These are phyloP conservation scores for Suhomyces vadensis DNA, from an alignment of 805 yeast species.

Conservation along the genomic window DNA sequence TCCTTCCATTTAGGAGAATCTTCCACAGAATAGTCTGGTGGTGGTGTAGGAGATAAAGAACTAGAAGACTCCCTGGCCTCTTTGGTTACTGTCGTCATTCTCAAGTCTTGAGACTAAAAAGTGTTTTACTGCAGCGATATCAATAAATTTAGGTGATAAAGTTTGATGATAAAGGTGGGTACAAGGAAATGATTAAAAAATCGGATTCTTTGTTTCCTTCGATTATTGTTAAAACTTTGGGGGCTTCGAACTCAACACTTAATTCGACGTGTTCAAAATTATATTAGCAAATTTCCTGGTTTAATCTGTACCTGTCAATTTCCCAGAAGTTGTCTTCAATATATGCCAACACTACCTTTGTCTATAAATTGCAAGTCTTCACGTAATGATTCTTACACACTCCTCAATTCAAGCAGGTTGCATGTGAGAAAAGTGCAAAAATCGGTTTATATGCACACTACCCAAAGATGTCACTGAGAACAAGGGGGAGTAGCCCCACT, in stretches of 20 bases:
- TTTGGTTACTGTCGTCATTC: neutral
- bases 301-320: neutral
- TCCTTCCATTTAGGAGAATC: conserved; percentile 4
- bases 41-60: conserved; percentile 4
- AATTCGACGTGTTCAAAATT: too few relatives aligned
- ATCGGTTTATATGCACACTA: neutral
- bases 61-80: conserved; percentile 1
- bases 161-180: too few relatives aligned
- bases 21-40: conserved; percentile 3
- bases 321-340: neutral
- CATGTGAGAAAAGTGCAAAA: conserved; percentile 1
- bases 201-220: too few relatives aligned
- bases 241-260: too few relatives aligned
- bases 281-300: too few relatives aligned
- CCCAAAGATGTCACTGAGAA: neutral
- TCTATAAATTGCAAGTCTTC: neutral
- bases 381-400: too few relatives aligned
- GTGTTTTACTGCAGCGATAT: too few relatives aligned
- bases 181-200: too few relatives aligned
- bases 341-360: neutral
- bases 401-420: neutral
- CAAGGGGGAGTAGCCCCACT: neutral
- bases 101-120: neutral
- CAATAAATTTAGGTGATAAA: too few relatives aligned
- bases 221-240: too few relatives aligned